Evolutionary conservation across 2,329 filamentous ascomycete species (phyloP).

Genomic region (Ciborinia camelliae): DNA sequence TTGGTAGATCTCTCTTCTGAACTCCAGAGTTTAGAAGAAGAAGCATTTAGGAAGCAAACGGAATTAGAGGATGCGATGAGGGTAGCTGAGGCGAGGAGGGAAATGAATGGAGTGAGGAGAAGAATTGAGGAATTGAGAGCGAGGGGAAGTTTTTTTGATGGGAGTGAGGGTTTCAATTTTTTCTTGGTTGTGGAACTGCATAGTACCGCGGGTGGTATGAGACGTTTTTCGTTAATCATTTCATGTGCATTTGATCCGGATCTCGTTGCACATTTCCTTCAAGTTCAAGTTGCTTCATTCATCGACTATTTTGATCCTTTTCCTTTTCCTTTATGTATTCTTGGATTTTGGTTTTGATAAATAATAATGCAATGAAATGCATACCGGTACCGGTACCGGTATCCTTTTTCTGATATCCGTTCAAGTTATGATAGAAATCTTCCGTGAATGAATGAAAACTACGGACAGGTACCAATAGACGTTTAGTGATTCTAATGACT

Average conservation of each 20-base stretch:
- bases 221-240: too few species aligned
- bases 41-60: not conserved
- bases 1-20: not conserved
- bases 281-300: not conserved
- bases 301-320: too few species aligned
- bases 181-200: too few species aligned
- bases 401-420: too few species aligned
- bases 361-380: too few species aligned
- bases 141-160: too few species aligned
- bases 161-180: too few species aligned
- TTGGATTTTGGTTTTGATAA: too few species aligned
- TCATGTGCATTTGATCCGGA: too few species aligned
- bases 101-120: not conserved
- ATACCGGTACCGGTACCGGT: too few species aligned
- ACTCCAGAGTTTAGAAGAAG: not conserved
- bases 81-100: not conserved
- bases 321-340: not conserved
- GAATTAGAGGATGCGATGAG: conserved; percentile 8
- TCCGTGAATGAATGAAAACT: not conserved
- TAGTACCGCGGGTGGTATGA: too few species aligned
- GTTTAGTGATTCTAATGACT: not conserved
- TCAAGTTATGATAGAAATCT: not conserved
- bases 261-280: not conserved
- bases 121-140: not conserved
- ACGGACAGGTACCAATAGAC: not conserved